phyloP scores from a whole-genome alignment of 305 asterid genomes.

The Rubia tinctorum region DNA sequence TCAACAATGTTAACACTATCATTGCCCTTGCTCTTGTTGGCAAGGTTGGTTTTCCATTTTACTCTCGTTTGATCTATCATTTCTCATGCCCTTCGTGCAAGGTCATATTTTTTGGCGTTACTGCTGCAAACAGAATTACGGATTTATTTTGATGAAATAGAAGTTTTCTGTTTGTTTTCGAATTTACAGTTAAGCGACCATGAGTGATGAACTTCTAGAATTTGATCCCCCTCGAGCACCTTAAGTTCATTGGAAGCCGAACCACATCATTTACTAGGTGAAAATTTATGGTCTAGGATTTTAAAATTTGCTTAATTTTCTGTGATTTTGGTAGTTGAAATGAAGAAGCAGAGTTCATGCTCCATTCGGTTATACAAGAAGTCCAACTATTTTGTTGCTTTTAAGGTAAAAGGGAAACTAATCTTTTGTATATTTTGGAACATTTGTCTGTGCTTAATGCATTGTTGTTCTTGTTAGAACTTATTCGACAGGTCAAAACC shows the following conservation, averaged over 20 bases:
- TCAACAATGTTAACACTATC: slow-evolving; percentile 65
- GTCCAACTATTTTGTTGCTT: slow-evolving; percentile 67
- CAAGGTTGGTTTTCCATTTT: slow-evolving; percentile 49
- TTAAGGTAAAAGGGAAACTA: slow-evolving; percentile 52
- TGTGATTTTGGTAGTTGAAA: slow-evolving; percentile 47
- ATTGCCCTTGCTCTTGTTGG: slow-evolving; percentile 85
- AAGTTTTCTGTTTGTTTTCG: neutral
- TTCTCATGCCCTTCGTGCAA: neutral
- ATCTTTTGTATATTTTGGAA: neutral
- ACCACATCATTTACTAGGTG: neutral
- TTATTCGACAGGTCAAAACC: slow-evolving; percentile 40
- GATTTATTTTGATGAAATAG: neutral
- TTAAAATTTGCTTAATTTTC: slow-evolving; percentile 10
- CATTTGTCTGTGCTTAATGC: neutral
- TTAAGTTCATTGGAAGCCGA: slow-evolving; percentile 20
- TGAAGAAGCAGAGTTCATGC: slow-evolving; percentile 87
- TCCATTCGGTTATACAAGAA: slow-evolving; percentile 66
- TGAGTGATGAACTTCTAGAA: slow-evolving; percentile 22
- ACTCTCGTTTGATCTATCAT: too few species aligned
- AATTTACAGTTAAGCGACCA: neutral
- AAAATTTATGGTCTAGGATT: neutral
- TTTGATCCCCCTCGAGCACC: slow-evolving; percentile 22
- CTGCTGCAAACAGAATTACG: neutral
- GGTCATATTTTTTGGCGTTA: too few species aligned
- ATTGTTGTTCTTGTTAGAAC: neutral